A percentile compares a stretch with the other conserved stretches of the same genome.
Evolutionary conservation across 2,329 filamentous ascomycete genomes (phyloP).

Genomic region (Dactylellina parvicollis): DNA sequence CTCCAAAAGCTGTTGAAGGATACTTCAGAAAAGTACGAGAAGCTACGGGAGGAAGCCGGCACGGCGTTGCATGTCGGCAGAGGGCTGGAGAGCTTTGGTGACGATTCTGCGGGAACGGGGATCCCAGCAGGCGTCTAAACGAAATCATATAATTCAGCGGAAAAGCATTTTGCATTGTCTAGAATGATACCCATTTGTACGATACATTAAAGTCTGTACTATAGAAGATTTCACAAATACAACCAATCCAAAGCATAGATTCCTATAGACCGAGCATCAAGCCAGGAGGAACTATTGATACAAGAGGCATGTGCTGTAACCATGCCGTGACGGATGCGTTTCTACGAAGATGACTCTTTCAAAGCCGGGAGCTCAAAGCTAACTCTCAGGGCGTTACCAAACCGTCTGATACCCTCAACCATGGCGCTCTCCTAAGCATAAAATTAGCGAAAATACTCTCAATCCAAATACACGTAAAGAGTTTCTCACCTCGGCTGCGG

Average conservation of each 20-base stretch:
- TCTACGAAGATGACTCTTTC: constrained; percentile 4
- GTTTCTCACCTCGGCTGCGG: constrained; percentile 70
- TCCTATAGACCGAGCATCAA: background rate
- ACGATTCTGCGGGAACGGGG: constrained; percentile 19
- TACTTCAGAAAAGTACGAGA: constrained; percentile 47
- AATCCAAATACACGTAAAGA: constrained; percentile 49
- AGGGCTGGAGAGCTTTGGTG: constrained; percentile 48
- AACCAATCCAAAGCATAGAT: constrained; percentile 1
- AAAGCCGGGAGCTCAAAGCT: constrained; percentile 65
- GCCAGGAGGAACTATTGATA: constrained; percentile 32
- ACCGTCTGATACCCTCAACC: constrained; percentile 75
- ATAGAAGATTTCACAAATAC: too few relatives aligned
- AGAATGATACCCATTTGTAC: constrained; percentile 40
- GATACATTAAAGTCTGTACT: constrained; percentile 11
- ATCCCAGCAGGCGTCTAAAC: constrained; percentile 35
- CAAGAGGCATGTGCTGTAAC: constrained; percentile 44
- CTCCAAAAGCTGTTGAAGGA: constrained; percentile 34
- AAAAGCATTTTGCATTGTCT: background rate
- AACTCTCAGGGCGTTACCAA: constrained; percentile 77
- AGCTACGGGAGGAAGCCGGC: constrained; percentile 34
- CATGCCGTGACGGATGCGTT: constrained; percentile 8
- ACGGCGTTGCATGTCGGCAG: constrained; percentile 42
- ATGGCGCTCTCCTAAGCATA: constrained; percentile 70
- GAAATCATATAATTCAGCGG: background rate
- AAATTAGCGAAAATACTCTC: constrained; percentile 11